Conservation (phyloP, 2,329 filamentous ascomycete genomes). For the Colletotrichum paranaense region DNA sequence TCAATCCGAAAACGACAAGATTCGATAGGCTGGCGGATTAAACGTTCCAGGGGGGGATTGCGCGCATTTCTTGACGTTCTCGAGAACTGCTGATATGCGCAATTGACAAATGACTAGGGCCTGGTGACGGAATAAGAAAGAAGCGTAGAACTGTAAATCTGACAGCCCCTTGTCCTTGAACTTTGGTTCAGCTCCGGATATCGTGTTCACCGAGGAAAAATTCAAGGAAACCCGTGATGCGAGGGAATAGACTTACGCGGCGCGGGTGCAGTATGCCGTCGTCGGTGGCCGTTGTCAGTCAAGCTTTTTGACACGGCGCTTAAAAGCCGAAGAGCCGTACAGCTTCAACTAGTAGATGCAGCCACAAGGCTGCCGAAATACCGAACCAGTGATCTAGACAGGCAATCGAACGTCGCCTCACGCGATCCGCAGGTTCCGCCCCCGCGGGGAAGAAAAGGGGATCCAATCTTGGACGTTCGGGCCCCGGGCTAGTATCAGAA, state of each 20-base stretch:
- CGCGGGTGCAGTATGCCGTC: constrained; percentile 6
- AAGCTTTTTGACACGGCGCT: constrained; percentile 3
- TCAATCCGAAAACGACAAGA: neutral
- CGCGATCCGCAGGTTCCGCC: constrained; percentile 7
- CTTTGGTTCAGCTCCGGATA: constrained; percentile 4
- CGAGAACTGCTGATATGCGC: constrained; percentile 1
- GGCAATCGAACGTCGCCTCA: neutral
- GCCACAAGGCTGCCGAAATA: constrained; percentile 13
- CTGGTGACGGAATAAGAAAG: neutral
- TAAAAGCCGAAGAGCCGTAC: neutral
- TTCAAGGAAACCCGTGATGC: neutral
- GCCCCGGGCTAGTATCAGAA: constrained; percentile 17
- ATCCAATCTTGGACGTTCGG: constrained; percentile 20
- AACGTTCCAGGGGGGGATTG: neutral
- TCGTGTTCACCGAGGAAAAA: neutral
- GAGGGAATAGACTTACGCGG: neutral
- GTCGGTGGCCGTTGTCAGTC: constrained; percentile 5
- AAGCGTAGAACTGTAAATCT: neutral
- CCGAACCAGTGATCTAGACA: neutral
- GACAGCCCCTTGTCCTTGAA: neutral
- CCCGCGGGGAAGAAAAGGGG: constrained; percentile 6
- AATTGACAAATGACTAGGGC: constrained; percentile 3
- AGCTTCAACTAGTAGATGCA: neutral
- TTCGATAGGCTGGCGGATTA: constrained; percentile 10
- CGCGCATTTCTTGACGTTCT: neutral